Percentiles rank a stretch among this genome's conserved stretches.
These are phyloP conservation scores for Fonsecaea nubica DNA, from an alignment of 2,329 filamentous ascomycete genomes.

Conservation along the genomic window DNA sequence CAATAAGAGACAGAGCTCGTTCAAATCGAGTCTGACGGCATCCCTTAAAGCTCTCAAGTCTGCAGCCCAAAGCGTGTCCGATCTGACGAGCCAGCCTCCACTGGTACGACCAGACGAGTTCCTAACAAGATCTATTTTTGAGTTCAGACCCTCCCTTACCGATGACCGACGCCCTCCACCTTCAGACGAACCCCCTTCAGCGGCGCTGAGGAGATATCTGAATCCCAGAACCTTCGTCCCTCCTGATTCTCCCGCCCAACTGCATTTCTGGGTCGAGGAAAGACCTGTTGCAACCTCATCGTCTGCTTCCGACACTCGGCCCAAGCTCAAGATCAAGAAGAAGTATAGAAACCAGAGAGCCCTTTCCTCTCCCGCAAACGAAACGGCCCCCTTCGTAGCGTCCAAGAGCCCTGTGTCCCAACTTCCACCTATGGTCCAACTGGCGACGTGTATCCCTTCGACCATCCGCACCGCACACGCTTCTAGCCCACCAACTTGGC, in stretches of 20 bases:
- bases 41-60: constrained; percentile 67
- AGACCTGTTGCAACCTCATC: constrained; percentile 9
- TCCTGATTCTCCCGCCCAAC: constrained; percentile 51
- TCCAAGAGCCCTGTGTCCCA: constrained; percentile 27
- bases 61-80: constrained; percentile 66
- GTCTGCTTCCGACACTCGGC: constrained; percentile 7
- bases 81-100: constrained; percentile 58
- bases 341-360: constrained; percentile 39
- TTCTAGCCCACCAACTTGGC: constrained; percentile 46
- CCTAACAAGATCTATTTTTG: constrained; percentile 63
- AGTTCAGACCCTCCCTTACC: constrained; percentile 63
- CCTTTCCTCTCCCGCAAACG: constrained; percentile 8
- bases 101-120: constrained; percentile 64
- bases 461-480: constrained; percentile 40
- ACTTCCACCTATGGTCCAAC: constrained; percentile 64
- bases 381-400: constrained; percentile 2
- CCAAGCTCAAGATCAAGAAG: constrained; percentile 33
- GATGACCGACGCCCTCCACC: constrained; percentile 66
- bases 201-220: constrained; percentile 65
- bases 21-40: constrained; percentile 69
- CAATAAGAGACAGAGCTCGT: constrained; percentile 50
- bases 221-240: constrained; percentile 54
- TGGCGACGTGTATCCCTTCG: constrained; percentile 64
- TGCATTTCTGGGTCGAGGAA: constrained; percentile 53
- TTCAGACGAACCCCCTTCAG: constrained; percentile 60